Evolutionary conservation across 1,284 basidiomycete species (phyloP).

Genomic region (Trametes pubescens): DNA sequence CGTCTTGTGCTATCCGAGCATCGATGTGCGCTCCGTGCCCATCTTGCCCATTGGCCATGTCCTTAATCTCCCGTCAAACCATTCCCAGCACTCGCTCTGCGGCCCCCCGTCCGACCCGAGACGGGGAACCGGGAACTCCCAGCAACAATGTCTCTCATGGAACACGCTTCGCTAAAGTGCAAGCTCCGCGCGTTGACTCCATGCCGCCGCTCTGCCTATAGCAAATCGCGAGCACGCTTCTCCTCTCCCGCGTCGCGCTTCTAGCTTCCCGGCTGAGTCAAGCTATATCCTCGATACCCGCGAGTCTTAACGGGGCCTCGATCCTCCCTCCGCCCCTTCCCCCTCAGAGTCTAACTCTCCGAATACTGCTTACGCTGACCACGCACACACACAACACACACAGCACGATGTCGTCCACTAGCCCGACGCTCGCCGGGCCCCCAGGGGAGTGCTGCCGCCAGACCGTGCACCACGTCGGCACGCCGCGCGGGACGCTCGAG

Average conservation of each 20-base stretch:
- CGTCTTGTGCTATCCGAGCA: too few species aligned
- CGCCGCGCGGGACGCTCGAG: conserved; percentile 52
- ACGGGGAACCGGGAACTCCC: too few species aligned
- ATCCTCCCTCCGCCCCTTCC: background rate
- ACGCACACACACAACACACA: background rate
- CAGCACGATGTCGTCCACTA: conserved; percentile 20
- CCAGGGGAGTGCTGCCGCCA: conserved; percentile 53
- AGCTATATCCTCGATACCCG: background rate
- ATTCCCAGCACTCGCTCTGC: background rate
- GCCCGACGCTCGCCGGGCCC: conserved; percentile 48
- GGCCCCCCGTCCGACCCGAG: background rate
- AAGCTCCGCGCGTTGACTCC: background rate
- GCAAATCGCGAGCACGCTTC: background rate
- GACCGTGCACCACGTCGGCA: conserved; percentile 58
- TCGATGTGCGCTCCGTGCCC: too few species aligned
- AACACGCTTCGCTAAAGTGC: background rate
- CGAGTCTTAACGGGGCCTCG: too few species aligned
- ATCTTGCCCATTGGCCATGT: too few species aligned
- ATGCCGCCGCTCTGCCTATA: background rate
- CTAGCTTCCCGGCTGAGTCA: background rate
- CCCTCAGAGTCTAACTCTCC: too few species aligned
- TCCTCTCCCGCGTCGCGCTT: background rate
- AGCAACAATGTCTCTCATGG: background rate
- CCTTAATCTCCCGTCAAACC: background rate
- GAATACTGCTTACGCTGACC: too few species aligned